Evolutionary conservation across 2,329 filamentous ascomycete species (phyloP), one percentile per base, ranked within the genome.

Genomic region (Ophiostoma himal-ulmi): DNA sequence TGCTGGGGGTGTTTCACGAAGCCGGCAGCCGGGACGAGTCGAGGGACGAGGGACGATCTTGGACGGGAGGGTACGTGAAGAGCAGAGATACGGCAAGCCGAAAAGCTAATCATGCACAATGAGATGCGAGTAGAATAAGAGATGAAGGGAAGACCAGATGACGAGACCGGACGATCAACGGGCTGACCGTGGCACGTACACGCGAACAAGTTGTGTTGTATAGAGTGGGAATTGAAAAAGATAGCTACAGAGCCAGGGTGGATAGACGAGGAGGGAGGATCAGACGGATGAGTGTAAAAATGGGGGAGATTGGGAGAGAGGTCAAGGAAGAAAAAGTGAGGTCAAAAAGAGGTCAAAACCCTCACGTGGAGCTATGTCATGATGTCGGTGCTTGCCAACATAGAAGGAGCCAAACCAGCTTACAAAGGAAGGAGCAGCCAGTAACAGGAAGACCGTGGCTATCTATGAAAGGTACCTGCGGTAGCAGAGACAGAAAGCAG

Each of bases 1-100:
- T 39, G 30, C n/a, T 26, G 20, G 10, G 11, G 36, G 20, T 37
- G 62, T 65, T 39, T 30, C 30, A 65, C 36, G 30, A 13, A n/a
- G 62, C 62, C 62, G 62, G 36, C 30, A n/a, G 62, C 62, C 62
- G 62, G 62, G 62, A 39, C 62, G 62, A 65, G 36, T 65, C 62
- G 62, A 65, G 62, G 62, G 13, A 65, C 62, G 62, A 39, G 62
- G 34, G 20, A 39, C 20, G 34, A 65, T 30, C n/a, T 26, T 11
- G n/a, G 14, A 26, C 54, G 22, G n/a, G 54, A 26, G 2, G n/a
- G 11, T 13, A 57, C 52, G 22, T 17, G 20, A 57, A 57, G 54
- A 60, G 54, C 10, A 34, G 26, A 62, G 60, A 64, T 1, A 39
- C 44, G 20, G 44, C 44, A 48, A 39, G 44, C 41, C 41, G 17